Evolutionary conservation across 495 filamentous ascomycete species (phyloP), one percentile per base, ranked within the genome.

Genomic region (Neurospora sp.): DNA sequence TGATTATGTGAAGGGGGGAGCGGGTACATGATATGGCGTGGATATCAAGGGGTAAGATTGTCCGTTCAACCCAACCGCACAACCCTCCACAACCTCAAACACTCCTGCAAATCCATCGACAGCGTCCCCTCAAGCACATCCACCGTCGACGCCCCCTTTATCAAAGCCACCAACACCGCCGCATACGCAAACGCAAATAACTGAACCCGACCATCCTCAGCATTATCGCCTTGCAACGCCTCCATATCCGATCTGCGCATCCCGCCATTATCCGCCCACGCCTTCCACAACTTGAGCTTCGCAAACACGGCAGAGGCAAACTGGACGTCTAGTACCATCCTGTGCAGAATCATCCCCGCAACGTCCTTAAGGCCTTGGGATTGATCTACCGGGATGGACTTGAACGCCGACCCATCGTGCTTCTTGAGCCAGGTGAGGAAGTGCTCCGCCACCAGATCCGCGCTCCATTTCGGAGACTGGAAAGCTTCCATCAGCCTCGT

Each of bases 71-170:
- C 89, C 10, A 91, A 75, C 70, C 88, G 75, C 3, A 90, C 87
- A 69, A 79, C 86, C 75, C 84, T 87, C 89, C 89, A 90, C 75
- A 89, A 82, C 70, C 83, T 74, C 74, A 90, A 73, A 74, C 88
- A 90, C 73, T 91, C 89, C 77, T 89, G 87, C 78, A 91, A 77
- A 75, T 91, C 88, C 80, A 86, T 81, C 27, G 88, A 84, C 41
- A 90, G 71, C 18, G 84, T 86, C 23, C 87, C 88, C 74, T 85
- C 86, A 23, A 83, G 78, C 10, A 23, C 48, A 62, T 31, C 84
- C 10, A 74, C 27, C 27, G 27, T 81, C 9, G 84, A 81, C 1
- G 84, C 84, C 41, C 85, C 85, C 75, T 83, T 82, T 31, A 91
- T 82, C 37, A 88, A 62, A 10, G 86, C 84, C 20, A 90, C 76